Evolutionary conservation across 495 filamentous ascomycete species (phyloP).

Genomic region (Xylaria curta): DNA sequence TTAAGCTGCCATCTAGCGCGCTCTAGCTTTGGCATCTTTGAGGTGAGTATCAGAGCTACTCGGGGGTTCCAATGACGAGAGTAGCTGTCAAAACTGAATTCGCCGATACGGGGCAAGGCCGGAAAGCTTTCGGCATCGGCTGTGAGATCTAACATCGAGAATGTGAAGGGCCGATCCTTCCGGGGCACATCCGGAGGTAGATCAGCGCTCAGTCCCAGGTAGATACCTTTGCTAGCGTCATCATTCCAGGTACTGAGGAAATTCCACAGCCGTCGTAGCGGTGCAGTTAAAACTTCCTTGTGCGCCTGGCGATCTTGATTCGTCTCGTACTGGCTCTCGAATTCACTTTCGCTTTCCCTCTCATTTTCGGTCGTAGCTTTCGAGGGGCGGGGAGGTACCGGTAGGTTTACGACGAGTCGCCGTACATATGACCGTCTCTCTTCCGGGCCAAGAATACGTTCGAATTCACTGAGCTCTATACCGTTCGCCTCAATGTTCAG

Average conservation of each 20-base stretch:
- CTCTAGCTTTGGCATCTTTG: constrained; percentile 4
- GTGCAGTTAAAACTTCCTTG: not conserved
- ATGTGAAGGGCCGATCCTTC: not conserved
- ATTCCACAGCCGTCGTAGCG: not conserved
- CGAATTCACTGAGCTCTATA: not conserved
- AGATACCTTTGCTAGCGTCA: not conserved
- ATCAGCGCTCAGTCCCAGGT: not conserved
- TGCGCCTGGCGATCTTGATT: constrained; percentile 2
- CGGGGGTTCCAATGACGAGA: not conserved
- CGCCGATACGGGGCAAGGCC: not conserved
- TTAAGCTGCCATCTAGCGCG: not conserved
- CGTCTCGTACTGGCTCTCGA: not conserved
- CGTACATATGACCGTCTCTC: not conserved
- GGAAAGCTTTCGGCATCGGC: not conserved
- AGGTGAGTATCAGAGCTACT: not conserved
- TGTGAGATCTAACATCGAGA: constrained; percentile 6
- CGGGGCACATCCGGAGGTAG: not conserved
- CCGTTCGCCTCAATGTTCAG: not conserved
- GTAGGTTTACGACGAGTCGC: not conserved
- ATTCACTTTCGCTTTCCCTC: not conserved
- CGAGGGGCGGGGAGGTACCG: not conserved
- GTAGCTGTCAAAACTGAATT: not conserved
- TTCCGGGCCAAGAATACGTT: not conserved
- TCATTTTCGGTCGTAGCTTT: not conserved
- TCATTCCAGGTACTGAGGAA: not conserved